Evolutionary conservation across 345 rosid species (phyloP), one percentile per base, ranked within the genome.

Genomic region (Heritiera littoralis): DNA sequence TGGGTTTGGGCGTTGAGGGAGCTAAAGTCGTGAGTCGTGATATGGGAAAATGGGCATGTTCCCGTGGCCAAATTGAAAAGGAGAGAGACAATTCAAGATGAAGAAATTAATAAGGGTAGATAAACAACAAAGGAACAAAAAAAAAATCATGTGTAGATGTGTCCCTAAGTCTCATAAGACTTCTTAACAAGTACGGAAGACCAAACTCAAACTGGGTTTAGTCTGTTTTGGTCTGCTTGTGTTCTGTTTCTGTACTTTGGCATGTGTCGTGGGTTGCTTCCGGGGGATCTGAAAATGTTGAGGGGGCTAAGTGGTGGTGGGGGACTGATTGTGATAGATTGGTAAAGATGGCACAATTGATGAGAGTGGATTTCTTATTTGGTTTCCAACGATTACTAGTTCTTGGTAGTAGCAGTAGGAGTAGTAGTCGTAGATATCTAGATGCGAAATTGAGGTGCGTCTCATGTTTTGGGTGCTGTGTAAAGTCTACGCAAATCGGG

Each of bases 21-120:
- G 5, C 9, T 70, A n/a, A 49, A 49, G 28, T 70, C 41, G 40
- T 48, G 74, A 70, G 74, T 70, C 56, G 74, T 70, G 58, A 48
- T 48, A 51, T 72, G 28, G 76, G 61, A 20, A 20, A 35, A 17
- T 54, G 58, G 54, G 72, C 72, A 45, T 67, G 76, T 55, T 41
- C 59, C 79, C 82, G 79, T 80, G 82, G 75, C 82, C 82, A 80
- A 75, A 74, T 45, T 10, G 67, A 63, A 43, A 55, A 51, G 2
- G 3, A 72, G 14, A 3, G 1, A 18, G 14, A n/a, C 4, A 54
- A 54, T 54, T 40, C 2, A 1, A 38, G 13, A 13, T 12, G 11
- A 17, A 32, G 17, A 63, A 4, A 35, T 2, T 35, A 35, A 35
- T 35, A 35, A 35, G 38, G 3, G 38, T 1, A 1, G 40, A 12